Base-by-base conservation (phyloP, 257 asterid species). In the Solanum neorickii region DNA sequence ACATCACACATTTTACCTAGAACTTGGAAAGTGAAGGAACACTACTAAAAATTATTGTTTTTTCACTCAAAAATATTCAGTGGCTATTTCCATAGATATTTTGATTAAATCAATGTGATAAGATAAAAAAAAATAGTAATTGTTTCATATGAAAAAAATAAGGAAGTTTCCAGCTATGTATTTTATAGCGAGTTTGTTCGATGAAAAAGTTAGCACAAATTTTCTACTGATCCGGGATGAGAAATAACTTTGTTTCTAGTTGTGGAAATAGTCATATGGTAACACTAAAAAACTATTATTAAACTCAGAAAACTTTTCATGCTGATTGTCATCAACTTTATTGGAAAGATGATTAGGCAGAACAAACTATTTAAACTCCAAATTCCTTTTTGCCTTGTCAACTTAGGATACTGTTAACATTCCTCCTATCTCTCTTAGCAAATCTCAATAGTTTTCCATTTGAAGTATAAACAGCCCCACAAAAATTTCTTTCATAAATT, bases 281-380 rank as follows among this genome's bases (percentile, higher is more conserved):
- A 78, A 16, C 72, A 69, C 39, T 56, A 84, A 85, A 62, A 52
- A 47, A 31, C 87, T 88, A 88, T 60, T 66, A 29, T 77, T 18
- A 85, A 89, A 83, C 73, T 83, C 68, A 9, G 21, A 76, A 83
- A 70, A 83, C 85, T 87, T 89, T 87, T 73, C 73, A 78, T 82
- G 69, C 84, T 83, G 60, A 87, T 52, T 68, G 83, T 86, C 60
- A 87, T 49, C 82, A 83, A 69, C 90, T 56, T 52, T 74, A 84
- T 84, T 84, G 73, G 42, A 86, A 89, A 91, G 90, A 66, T 90
- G 86, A 87, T 87, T 88, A 86, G 70, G 85, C 86, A 85, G 83
- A 29, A 88, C 83, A 91, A 87, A 89, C 96, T 93, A 92, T 90
- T 93, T 89, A 94, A 70, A 87, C 89, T 87, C 90, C 87, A 89